Base-by-base conservation (phyloP, 2,329 filamentous ascomycete genomes). In the Sporothrix brasiliensis region DNA sequence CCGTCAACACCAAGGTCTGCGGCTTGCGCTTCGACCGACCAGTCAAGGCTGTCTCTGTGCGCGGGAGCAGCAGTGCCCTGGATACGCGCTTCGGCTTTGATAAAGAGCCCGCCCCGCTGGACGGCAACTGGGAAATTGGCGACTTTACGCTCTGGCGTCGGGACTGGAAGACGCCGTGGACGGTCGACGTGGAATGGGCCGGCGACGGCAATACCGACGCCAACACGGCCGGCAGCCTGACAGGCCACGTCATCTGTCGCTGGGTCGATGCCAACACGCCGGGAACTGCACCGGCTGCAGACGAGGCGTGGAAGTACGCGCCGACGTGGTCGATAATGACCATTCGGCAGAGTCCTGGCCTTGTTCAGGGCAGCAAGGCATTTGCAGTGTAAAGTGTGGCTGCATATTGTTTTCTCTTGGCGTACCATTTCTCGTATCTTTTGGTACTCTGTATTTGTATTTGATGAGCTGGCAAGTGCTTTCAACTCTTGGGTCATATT, bases 221-320 rank as follows among this genome's bases (percentile, higher is more conserved):
- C 2, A 63, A 11, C 39, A 27, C 4, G 21, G 58, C 34, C 4
- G 72, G 44, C 68, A 78, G 66, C 1, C 77, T 93, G 47, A 85
- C 84, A 73, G 92, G 93, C 1, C 85, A 82, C 47, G 88, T 94
- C 1, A 85, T 90, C 19, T 98, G 95, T 79, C 83, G 92, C 44
- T 98, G 94, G 93, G 93, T 91, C 76, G 95, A 99, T 81, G 89
- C 87, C 58, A 97, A 97, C 76, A 81, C 82, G 49, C 79, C 81
- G 2, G 90, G 88, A 3, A 84, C 85, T 0, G 93, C 98, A 63
- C 94, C 94, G 0, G 94, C 94, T 0, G 86, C 94, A 67, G 91
- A 95, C 75, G 94, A 98, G 80, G 84, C 92, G 65, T 82, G 86
- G 74, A 86, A 89, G 77, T 97, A 89, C 80, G 85, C 89, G 74